Evolutionary conservation across 257 asterid species (phyloP), one percentile per base, ranked within the genome.

Genomic region (Scutellaria galericulata): DNA sequence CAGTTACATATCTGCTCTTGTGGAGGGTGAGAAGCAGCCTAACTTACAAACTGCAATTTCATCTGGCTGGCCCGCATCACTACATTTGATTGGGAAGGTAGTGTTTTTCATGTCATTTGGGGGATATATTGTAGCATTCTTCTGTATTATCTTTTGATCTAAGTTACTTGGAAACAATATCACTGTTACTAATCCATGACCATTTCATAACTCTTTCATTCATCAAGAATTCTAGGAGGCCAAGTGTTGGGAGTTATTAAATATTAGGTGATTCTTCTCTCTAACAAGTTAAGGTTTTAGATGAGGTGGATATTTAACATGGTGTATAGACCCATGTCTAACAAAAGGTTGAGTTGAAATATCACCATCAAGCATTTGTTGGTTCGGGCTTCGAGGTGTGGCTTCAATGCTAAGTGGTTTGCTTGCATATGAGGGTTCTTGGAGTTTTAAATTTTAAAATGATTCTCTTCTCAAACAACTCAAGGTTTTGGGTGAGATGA

Each of bases 51-150:
- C 78, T 40, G 97, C 96, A 73, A 64, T 89, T 72, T 81, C 84
- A 7, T 84, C 89, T 40, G 96, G 96, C 57, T 94, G 99, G 99
- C 98, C 98, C 56, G 96, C 97, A 39, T 89, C 99, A 12, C 75
- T 94, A 61, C 99, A 94, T 85, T 83, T 94, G 80, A 94, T 94
- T 76, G 99, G 99, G 76, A 94, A 94, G 99, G 99, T 91, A 83
- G 24, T 54, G 0, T n/a, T 46, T 66, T 9, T 12, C 59, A 44
- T 27, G 2, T 39, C 64, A 7, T 62, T 39, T 35, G 48, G 59
- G 45, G 68, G 14, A 62, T 72, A 62, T 3, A 39, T 20, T 50
- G 64, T 22, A 42, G 51, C 44, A 40, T 27, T 53, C n/a, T 10
- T 53, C 39, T 50, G 31, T 39, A 5, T 24, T 58, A 67, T 50